Base-by-base conservation (phyloP, 208 protist genomes). In the Leishmania tarentolae region DNA sequence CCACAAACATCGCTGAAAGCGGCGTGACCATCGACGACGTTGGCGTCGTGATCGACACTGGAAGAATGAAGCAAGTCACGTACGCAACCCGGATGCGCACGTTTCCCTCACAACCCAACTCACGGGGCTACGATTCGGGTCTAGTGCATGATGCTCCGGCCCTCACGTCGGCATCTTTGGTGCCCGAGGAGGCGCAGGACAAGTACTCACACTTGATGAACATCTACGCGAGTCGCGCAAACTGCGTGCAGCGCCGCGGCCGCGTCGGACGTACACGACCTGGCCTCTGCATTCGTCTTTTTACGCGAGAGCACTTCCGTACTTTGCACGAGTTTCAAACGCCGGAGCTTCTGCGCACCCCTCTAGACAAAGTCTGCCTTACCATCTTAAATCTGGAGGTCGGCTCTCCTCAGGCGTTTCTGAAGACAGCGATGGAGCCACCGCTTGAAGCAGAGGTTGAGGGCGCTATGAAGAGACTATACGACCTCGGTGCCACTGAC, bases 1-100 rank as follows among this genome's bases (percentile, higher is more conserved):
- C 99, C 11, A 99, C 99, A 70, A 99, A 99, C 89, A 99, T 99
- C 83, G 99, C 99, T n/a, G 99, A 99, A 84, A 99, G 99, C 66
- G 99, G 99, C 70, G 89, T 99, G 47, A 99, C 99, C 17, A 99
- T 99, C 83, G 99, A 99, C 91, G 99, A 99, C 82, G 98, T 99
- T 47, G 97, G 94, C 42, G 99, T 97, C 75, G 99, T 99, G 42
- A 97, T 99, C 47, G 99, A 99, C 83, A 89, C 98, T 31, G 99
- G 99, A 0, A 96, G 98, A 19, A 89, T 88, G 35, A 99, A 99
- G 91, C 97, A 99, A 85, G 99, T 99, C 81, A 87, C 84, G n/a
- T 99, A 96, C 91, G 92, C 98, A 61, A 86, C 92, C 81, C 72
- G 82, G 56, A 69, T 79, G 40, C 86, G 87, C 37, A 78, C 76